Conservation (phyloP, 306 rosid species). For the Alnus glutinosa region DNA sequence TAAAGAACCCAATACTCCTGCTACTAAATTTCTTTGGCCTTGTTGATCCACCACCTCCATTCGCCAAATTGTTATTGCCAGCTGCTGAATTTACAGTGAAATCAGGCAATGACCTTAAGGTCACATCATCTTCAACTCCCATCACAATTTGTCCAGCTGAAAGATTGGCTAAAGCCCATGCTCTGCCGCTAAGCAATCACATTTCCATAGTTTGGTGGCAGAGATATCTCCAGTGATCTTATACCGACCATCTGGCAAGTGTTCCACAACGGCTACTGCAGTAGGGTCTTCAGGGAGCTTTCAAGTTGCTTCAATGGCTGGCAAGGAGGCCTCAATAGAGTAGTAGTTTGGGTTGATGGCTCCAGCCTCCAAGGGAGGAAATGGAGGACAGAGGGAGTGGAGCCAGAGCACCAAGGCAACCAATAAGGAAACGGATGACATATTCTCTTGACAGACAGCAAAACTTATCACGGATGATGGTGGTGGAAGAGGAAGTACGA, state of each 20-base stretch:
- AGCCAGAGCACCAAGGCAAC: slow-evolving; percentile 96
- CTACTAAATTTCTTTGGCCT: slow-evolving; percentile 73
- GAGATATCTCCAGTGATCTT: slow-evolving; percentile 96
- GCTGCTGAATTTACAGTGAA: slow-evolving; percentile 33
- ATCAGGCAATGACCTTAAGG: slow-evolving; percentile 44
- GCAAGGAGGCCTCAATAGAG: slow-evolving; percentile 62
- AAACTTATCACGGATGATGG: slow-evolving; percentile 52
- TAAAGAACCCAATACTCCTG: slow-evolving; percentile 76
- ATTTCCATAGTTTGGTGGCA: slow-evolving; percentile 90
- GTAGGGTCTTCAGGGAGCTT: slow-evolving; percentile 74
- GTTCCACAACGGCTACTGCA: slow-evolving; percentile 81
- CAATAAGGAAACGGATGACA: slow-evolving; percentile 89
- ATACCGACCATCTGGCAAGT: slow-evolving; percentile 37
- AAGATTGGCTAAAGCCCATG: slow-evolving; percentile 92
- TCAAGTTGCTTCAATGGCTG: slow-evolving; percentile 60
- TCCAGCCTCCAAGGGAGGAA: slow-evolving; percentile 65
- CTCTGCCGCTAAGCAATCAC: slow-evolving; percentile 82
- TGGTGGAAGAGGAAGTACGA: slow-evolving; percentile 50
- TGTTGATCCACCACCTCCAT: slow-evolving; percentile 41
- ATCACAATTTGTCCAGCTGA: slow-evolving; percentile 93
- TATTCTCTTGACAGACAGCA: slow-evolving; percentile 97
- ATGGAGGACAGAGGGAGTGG: slow-evolving; percentile 94
- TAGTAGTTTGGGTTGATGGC: slow-evolving; percentile 70
- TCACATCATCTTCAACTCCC: slow-evolving; percentile 90
- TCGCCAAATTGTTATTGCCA: slow-evolving; percentile 38